Percentiles rank a stretch among this genome's conserved stretches.
Evolutionary conservation across 192 early-diverging fungal species (phyloP).

Genomic region (Helicostylum pulchrum): DNA sequence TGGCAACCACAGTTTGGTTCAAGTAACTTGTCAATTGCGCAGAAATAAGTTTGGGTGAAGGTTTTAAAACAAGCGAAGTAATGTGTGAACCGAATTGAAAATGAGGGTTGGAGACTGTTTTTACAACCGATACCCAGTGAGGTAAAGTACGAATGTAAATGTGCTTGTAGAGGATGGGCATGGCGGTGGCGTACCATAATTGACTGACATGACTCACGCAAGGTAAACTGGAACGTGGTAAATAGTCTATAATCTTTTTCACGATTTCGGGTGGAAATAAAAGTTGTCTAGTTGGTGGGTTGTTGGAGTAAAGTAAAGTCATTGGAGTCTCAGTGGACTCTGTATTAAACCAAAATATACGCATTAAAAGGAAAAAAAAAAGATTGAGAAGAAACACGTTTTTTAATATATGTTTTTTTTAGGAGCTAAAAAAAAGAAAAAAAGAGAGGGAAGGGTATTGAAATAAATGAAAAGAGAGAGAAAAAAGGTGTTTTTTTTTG

Average conservation of each 20-base stretch:
- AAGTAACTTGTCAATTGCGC: slow-evolving; percentile 1
- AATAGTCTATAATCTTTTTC: neutral
- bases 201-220: neutral
- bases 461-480: neutral
- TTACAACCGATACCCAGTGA: slow-evolving; percentile 14
- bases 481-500: too few species aligned
- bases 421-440: neutral
- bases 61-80: slow-evolving; percentile 9
- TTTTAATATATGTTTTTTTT: neutral
- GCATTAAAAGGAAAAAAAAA: neutral
- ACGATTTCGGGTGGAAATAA: slow-evolving; percentile 18
- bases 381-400: neutral
- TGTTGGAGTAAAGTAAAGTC: neutral
- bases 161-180: slow-evolving; percentile 15
- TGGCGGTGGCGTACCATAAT: slow-evolving; percentile 5
- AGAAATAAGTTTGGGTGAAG: slow-evolving; percentile 9
- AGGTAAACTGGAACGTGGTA: slow-evolving; percentile 19
- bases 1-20: neutral
- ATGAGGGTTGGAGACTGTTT: neutral
- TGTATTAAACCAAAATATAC: slow-evolving; percentile 3
- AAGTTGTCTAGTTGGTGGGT: neutral
- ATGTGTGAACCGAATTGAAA: neutral
- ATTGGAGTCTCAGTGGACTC: neutral
- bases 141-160: slow-evolving; percentile 16
- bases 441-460: neutral